Conservation (phyloP, 2,329 filamentous ascomycete species). For the Paraphoma sp. region DNA sequence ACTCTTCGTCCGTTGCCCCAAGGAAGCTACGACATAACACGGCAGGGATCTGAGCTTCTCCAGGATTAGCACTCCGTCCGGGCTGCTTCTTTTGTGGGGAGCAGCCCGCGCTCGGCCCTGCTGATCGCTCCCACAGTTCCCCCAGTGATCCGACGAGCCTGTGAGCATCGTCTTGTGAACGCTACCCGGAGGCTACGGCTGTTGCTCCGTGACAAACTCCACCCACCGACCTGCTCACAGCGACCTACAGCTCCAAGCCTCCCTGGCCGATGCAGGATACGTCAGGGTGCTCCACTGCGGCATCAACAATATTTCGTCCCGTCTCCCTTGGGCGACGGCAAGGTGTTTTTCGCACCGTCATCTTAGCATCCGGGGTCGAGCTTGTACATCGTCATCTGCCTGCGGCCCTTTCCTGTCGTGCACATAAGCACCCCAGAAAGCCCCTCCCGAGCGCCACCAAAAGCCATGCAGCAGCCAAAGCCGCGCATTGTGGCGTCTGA, state of each 20-base stretch:
- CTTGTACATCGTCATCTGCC: slow-evolving; percentile 38
- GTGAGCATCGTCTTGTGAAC: not conserved
- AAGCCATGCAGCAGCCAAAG: slow-evolving; percentile 3
- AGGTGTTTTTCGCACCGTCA: slow-evolving; percentile 8
- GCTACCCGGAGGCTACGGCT: slow-evolving; percentile 8
- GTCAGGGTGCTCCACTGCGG: slow-evolving; percentile 11
- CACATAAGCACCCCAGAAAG: slow-evolving; percentile 38
- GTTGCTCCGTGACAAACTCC: slow-evolving; percentile 2
- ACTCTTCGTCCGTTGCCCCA: not conserved
- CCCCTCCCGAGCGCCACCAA: slow-evolving; percentile 34
- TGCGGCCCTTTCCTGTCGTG: slow-evolving; percentile 21
- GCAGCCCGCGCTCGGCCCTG: slow-evolving; percentile 13
- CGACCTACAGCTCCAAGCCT: not conserved
- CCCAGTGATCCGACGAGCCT: slow-evolving; percentile 14
- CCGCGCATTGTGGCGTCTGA: slow-evolving; percentile 20
- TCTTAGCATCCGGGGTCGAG: not conserved
- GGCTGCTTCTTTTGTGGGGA: slow-evolving; percentile 19
- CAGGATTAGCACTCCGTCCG: slow-evolving; percentile 16
- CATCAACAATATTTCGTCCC: slow-evolving; percentile 2
- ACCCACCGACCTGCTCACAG: not conserved
- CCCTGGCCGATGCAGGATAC: slow-evolving; percentile 15
- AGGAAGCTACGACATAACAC: not conserved
- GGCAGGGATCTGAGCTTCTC: slow-evolving; percentile 10
- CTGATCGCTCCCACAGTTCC: slow-evolving; percentile 27
- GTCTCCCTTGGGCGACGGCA: slow-evolving; percentile 15